Evolutionary conservation across 192 early-diverging fungal species (phyloP), one percentile per base, ranked within the genome.

Genomic region (Backusella parvicylindrica): DNA sequence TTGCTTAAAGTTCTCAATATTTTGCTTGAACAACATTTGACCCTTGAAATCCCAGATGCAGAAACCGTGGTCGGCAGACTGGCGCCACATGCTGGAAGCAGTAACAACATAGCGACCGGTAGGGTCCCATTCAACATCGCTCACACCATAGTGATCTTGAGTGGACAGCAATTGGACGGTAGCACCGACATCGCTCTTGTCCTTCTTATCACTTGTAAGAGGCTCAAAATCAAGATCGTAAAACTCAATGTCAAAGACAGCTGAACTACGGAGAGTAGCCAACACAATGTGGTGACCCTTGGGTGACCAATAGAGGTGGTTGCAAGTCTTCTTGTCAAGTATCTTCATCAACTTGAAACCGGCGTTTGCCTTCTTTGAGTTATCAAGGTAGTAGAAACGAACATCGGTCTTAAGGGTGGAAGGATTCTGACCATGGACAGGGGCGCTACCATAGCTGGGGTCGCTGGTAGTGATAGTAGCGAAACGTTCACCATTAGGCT

Each of bases 51-150:
- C 93, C 95, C 96, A 99, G 71, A 98, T 71, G 56, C 84, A 89
- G 82, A 93, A 98, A 63, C 98, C 97, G 82, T 94, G 95, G 79
- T 99, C 98, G 78, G 78, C 84, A 49, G 79, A 67, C 35, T 95
- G 89, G 76, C 91, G 86, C 98, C 96, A 97, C 79, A 91, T 87
- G 26, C 93, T 95, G 30, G 95, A 92, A 36, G 90, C 92, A 60
- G 92, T 90, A 9, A 92, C 83, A n/a, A 98, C 91, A 78, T 90
- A 99, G 68, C 98, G 94, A 75, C 98, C 98, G 31, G 95, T 98
- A 8, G 98, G 97, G 79, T 99, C 98, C 98, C 98, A 99, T 81
- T 98, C 96, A 67, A 98, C 89, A 75, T 98, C 96, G 23, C 96
- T 96, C 50, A 95, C 90, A 84, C 92, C 93, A 85, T 96, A 98